Evolutionary conservation across 768 basidiomycete species (phyloP).

Genomic region (Trametes sanguinea): DNA sequence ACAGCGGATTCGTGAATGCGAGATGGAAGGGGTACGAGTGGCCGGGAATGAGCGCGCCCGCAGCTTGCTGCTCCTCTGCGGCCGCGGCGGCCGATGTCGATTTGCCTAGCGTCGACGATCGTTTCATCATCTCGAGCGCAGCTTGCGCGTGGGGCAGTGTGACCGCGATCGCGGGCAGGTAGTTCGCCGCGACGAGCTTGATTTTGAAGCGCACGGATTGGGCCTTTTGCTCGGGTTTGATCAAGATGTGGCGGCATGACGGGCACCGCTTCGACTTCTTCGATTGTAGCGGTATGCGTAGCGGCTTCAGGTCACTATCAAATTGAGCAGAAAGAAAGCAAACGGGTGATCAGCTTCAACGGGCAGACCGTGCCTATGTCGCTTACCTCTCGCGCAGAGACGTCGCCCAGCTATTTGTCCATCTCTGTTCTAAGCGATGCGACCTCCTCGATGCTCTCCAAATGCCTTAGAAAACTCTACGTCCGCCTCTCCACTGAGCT

Average conservation of each 20-base stretch:
- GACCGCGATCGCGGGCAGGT: slow-evolving; percentile 84
- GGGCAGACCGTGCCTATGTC: not conserved
- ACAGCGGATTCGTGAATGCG: slow-evolving; percentile 91
- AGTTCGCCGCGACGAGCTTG: slow-evolving; percentile 94
- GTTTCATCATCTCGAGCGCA: slow-evolving; percentile 38
- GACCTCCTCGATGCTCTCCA: slow-evolving; percentile 64
- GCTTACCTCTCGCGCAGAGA: slow-evolving; percentile 67
- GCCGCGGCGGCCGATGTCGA: slow-evolving; percentile 22
- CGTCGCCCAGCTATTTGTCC: slow-evolving; percentile 77
- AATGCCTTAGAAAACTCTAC: slow-evolving; percentile 66
- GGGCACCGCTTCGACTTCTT: slow-evolving; percentile 97
- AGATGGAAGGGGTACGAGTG: slow-evolving; percentile 87
- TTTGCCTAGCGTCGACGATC: slow-evolving; percentile 43
- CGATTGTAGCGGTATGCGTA: slow-evolving; percentile 89
- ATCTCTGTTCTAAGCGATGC: slow-evolving; percentile 77
- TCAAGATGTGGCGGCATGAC: slow-evolving; percentile 91
- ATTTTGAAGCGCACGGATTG: slow-evolving; percentile 95
- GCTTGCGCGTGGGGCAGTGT: slow-evolving; percentile 59
- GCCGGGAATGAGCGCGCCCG: slow-evolving; percentile 62
- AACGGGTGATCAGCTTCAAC: slow-evolving; percentile 2
- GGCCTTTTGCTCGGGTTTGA: slow-evolving; percentile 97
- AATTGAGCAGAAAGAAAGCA: not conserved
- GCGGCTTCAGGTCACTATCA: slow-evolving; percentile 76
- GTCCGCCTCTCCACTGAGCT: slow-evolving; percentile 63
- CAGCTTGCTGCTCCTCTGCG: slow-evolving; percentile 28